These are phyloP conservation scores for Cadophora gregata DNA, from an alignment of 2,329 filamentous ascomycete genomes.

Conservation along the genomic window DNA sequence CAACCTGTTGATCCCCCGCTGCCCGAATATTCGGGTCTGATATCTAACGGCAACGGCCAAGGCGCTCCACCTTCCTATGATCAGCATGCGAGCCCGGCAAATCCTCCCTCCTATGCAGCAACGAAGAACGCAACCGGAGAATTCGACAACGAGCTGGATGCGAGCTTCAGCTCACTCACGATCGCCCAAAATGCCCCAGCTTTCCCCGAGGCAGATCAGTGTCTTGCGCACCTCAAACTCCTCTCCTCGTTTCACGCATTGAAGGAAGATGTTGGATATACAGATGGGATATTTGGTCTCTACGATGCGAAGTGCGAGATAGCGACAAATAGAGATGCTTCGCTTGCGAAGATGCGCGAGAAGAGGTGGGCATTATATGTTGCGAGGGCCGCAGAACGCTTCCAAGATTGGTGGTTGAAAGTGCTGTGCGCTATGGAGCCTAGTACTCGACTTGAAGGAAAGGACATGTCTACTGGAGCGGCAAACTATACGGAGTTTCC, in stretches of 20 bases:
- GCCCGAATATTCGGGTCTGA: conserved; percentile 9
- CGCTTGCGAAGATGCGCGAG: conserved; percentile 64
- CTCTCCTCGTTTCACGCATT: conserved; percentile 71
- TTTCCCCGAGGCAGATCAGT: conserved; percentile 58
- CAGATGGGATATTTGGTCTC: conserved; percentile 71
- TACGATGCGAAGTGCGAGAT: conserved; percentile 50
- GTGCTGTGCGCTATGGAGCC: conserved; percentile 38
- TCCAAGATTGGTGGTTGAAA: conserved; percentile 67
- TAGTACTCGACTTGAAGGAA: conserved; percentile 37
- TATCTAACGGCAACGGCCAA: conserved; percentile 23
- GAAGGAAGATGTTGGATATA: conserved; percentile 69
- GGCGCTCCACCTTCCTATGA: conserved; percentile 12
- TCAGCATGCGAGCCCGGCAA: not conserved
- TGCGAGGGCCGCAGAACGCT: conserved; percentile 70
- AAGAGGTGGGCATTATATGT: conserved; percentile 78
- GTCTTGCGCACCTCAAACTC: conserved; percentile 76
- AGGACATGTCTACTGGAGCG: conserved; percentile 34
- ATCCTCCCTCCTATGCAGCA: conserved; percentile 33
- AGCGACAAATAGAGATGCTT: conserved; percentile 48
- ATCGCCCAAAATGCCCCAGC: conserved; percentile 42
- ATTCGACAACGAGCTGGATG: conserved; percentile 34
- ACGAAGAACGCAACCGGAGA: conserved; percentile 26
- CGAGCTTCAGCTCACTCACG: conserved; percentile 48
- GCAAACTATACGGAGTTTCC: conserved; percentile 30
- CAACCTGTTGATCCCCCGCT: conserved; percentile 7